A percentile compares a stretch with the other conserved stretches of the same genome.
These are phyloP conservation scores for Metschnikowia lochheadii DNA, from an alignment of 805 yeast genomes.

Conservation along the genomic window DNA sequence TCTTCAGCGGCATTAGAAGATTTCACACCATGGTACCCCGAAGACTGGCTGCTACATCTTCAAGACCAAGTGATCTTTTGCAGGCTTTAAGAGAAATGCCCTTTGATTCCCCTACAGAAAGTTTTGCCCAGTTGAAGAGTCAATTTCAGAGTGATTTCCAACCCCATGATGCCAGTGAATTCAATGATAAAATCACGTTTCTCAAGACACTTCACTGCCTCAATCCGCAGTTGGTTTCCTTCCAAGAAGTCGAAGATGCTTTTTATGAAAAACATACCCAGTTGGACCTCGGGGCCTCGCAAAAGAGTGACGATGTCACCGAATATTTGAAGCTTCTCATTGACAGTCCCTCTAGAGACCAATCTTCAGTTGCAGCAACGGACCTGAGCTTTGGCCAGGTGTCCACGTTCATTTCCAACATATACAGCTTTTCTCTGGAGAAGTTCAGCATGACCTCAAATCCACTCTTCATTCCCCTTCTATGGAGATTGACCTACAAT, in stretches of 20 bases:
- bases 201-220: constrained; percentile 26
- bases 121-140: constrained; percentile 1
- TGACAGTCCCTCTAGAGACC: constrained; percentile 27
- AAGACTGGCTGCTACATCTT: background rate
- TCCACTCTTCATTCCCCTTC: constrained; percentile 30
- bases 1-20: constrained; percentile 21
- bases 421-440: constrained; percentile 26
- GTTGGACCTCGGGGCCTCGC: constrained; percentile 14
- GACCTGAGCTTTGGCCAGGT: constrained; percentile 23
- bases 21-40: constrained; percentile 36
- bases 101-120: background rate
- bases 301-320: constrained; percentile 27
- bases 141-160: constrained; percentile 7
- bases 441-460: constrained; percentile 21
- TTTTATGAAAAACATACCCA: constrained; percentile 28
- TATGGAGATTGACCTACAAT: constrained; percentile 30
- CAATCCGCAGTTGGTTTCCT: constrained; percentile 22
- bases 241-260: constrained; percentile 22
- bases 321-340: constrained; percentile 30
- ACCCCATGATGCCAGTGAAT: constrained; percentile 14
- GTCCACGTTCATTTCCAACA: constrained; percentile 24
- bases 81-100: constrained; percentile 6
- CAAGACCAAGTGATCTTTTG: background rate
- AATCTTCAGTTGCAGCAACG: constrained; percentile 9
- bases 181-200: constrained; percentile 20